These are phyloP conservation scores for Claviceps pusilla DNA, from an alignment of 2,329 filamentous ascomycete species.

Conservation along the genomic window DNA sequence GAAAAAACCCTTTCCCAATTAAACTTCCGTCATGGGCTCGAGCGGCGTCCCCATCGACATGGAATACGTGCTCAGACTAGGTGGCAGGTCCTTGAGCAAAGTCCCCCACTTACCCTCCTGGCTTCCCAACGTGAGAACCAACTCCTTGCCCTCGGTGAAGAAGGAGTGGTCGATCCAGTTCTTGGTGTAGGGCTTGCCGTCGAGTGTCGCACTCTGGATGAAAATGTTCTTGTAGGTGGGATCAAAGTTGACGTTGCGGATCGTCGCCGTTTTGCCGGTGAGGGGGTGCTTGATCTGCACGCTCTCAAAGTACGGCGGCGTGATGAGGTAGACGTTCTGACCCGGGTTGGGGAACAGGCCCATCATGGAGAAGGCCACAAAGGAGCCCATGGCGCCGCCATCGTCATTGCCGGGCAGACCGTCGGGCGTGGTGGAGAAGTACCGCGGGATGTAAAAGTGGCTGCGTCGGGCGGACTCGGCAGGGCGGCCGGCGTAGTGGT, in stretches of 20 bases:
- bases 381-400: constrained; percentile 54
- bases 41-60: too few relatives aligned
- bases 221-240: constrained; percentile 41
- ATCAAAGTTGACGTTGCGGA: constrained; percentile 49
- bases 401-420: constrained; percentile 60
- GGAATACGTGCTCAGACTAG: constrained; percentile 32
- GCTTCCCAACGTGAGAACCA: constrained; percentile 46
- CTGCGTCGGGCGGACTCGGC: constrained; percentile 36
- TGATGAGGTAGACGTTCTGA: constrained; percentile 58
- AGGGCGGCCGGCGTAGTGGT: constrained; percentile 53
- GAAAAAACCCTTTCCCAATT: too few relatives aligned
- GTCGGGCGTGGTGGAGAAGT: constrained; percentile 41
- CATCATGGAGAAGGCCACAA: constrained; percentile 52
- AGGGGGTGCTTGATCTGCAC: constrained; percentile 41
- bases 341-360: constrained; percentile 55
- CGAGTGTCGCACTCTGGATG: constrained; percentile 48
- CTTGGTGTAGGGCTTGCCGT: constrained; percentile 44
- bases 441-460: constrained; percentile 50
- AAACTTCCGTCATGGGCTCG: too few relatives aligned
- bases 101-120: constrained; percentile 54
- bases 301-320: constrained; percentile 48
- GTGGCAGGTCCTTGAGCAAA: constrained; percentile 42
- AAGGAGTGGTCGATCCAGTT: constrained; percentile 58
- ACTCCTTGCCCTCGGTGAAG: constrained; percentile 46
- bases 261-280: constrained; percentile 44